Conservation (phyloP, 306 rosid species). For the Quercus wislizeni region DNA sequence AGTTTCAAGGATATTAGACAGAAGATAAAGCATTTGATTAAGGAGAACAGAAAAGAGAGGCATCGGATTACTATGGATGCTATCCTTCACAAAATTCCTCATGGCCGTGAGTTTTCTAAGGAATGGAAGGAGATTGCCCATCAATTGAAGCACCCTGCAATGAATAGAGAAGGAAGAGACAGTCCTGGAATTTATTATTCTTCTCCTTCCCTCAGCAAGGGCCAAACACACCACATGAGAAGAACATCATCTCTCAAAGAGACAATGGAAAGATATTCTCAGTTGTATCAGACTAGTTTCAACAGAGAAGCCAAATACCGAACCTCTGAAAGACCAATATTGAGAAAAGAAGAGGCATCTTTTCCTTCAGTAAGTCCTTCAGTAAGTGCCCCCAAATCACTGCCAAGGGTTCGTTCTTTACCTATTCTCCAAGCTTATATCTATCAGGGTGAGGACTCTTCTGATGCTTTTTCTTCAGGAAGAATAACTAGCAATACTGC, state of each 20-base stretch:
- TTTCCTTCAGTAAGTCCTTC: constrained; percentile 6
- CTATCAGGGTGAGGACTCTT: constrained; percentile 40
- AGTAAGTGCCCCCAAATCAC: constrained; percentile 28
- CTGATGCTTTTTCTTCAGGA: constrained; percentile 24
- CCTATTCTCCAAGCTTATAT: constrained; percentile 51
- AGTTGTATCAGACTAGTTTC: constrained; percentile 50
- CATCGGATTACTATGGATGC: constrained; percentile 63
- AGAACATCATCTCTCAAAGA: constrained; percentile 58
- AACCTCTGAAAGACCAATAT: constrained; percentile 28
- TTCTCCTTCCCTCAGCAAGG: constrained; percentile 23
- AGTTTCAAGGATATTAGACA: constrained; percentile 58
- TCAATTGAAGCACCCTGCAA: constrained; percentile 19
- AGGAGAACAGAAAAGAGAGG: constrained; percentile 52
- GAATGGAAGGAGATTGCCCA: constrained; percentile 20
- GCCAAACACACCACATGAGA: constrained; percentile 30
- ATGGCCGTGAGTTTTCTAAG: constrained; percentile 34
- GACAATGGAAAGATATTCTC: constrained; percentile 52
- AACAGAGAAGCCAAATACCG: constrained; percentile 35
- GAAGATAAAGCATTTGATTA: constrained; percentile 55
- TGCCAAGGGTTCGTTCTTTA: constrained; percentile 59
- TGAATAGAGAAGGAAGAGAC: constrained; percentile 30
- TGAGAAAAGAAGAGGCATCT: constrained; percentile 33
- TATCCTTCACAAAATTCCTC: constrained; percentile 67
- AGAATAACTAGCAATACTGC: constrained; percentile 9
- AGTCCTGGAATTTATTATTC: constrained; percentile 20